Base-by-base conservation (phyloP, 805 yeast genomes). In the Sugiyamaella mastotermitis region DNA sequence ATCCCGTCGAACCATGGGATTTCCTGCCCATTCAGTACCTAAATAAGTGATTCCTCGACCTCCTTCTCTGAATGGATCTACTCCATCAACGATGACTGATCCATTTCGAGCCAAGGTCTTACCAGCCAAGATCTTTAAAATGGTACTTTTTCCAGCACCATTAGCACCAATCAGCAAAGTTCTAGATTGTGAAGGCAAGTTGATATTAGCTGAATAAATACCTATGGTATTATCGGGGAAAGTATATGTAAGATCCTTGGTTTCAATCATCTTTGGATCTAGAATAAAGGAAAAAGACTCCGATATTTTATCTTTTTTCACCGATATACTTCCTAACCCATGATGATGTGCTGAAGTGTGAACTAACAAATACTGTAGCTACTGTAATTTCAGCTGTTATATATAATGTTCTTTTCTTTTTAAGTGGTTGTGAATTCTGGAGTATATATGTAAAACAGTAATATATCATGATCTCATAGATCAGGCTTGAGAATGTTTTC, bases 11-110 rank as follows among this genome's bases (percentile, higher is more conserved):
- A 90, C 92, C 35, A 88, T 78, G 14, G 85, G 83, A 61, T 87
- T 92, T 39, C 83, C 75, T 4, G 95, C 95, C 98, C 98, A 92
- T 55, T 92, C 98, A 0, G 97, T 92, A 3, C 98, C 98, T 30
- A 92, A 64, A 56, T 90, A 90, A 0, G 95, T 83, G 19, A 66
- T 57, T 10, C 63, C 65, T 4, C 33, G 33, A 6, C 66, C 55
- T 39, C 71, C 66, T 13, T 72, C 72, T n/a, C 84, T 66, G 62
- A 92, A 92, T 1, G 98, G 98, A 53, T 92, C 94, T 36, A 72
- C 66, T 1, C 95, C 95, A 23, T 85, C 83, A n/a, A 92, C 72
- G 17, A 58, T 50, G 21, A 92, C 74, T 10, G 65, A 59, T 0
- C 96, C 97, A 11, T 72, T 65, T 40, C 78, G 75, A 45, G 94